Evolutionary conservation across 2,329 filamentous ascomycete genomes (phyloP).

Genomic region (Pseudocercospora cruenta): DNA sequence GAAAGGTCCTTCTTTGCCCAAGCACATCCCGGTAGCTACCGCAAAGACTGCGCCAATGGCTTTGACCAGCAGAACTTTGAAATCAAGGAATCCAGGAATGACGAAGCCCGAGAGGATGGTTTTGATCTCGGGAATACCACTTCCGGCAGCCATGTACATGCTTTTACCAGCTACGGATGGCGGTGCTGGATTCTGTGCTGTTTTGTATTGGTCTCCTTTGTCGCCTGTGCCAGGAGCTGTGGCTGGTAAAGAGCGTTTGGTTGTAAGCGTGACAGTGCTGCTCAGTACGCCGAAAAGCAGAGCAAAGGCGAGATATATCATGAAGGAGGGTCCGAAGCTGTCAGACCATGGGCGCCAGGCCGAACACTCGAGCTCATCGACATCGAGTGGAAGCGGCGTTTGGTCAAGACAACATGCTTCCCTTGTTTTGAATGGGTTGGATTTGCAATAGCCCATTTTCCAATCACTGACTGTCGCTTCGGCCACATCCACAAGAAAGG

Average conservation of each 20-base stretch:
- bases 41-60: constrained; percentile 62
- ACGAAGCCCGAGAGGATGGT: constrained; percentile 64
- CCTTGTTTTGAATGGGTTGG: constrained; percentile 50
- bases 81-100: constrained; percentile 60
- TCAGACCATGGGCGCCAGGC: constrained; percentile 51
- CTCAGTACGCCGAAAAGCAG: constrained; percentile 55
- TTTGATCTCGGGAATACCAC: constrained; percentile 66
- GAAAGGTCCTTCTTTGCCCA: constrained; percentile 66
- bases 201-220: constrained; percentile 29
- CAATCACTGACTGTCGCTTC: constrained; percentile 60
- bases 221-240: constrained; percentile 41
- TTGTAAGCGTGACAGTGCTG: constrained; percentile 54
- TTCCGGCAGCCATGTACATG: constrained; percentile 64
- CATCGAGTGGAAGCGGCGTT: constrained; percentile 34
- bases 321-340: constrained; percentile 48
- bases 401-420: constrained; percentile 54
- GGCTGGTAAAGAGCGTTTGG: constrained; percentile 54
- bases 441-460: constrained; percentile 60
- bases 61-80: constrained; percentile 61
- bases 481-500: constrained; percentile 59
- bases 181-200: background rate
- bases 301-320: constrained; percentile 55
- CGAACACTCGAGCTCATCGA: constrained; percentile 41
- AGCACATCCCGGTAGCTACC: constrained; percentile 62
- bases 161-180: constrained; percentile 47